These are phyloP conservation scores for Claviceps citrina DNA, from an alignment of 2,329 filamentous ascomycete genomes.

Conservation along the genomic window DNA sequence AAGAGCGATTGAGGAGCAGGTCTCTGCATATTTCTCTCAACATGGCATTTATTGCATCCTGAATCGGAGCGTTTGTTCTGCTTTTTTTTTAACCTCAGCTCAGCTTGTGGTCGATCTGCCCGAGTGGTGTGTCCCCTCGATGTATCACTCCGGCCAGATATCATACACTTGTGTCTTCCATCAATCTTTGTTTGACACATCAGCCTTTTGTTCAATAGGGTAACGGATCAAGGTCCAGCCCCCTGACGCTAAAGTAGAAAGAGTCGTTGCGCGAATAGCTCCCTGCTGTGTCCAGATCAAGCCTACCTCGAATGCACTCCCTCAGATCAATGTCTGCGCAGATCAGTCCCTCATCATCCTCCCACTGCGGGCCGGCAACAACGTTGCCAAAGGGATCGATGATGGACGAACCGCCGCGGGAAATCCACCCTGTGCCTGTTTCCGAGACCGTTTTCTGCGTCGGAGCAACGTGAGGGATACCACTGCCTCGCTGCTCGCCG, in stretches of 20 bases:
- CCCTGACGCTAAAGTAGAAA: conserved; percentile 44
- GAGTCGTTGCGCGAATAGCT: conserved; percentile 65
- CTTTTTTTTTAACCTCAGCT: too few relatives aligned
- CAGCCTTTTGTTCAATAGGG: conserved; percentile 30
- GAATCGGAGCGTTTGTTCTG: background rate
- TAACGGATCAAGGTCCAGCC: conserved; percentile 41
- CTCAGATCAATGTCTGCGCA: conserved; percentile 70
- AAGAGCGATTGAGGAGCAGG: conserved; percentile 11
- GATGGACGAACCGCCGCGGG: conserved; percentile 68
- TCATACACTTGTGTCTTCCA: too few relatives aligned
- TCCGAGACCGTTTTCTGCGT: background rate
- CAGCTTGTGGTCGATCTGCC: too few relatives aligned
- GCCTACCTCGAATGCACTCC: conserved; percentile 64
- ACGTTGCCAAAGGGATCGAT: conserved; percentile 67
- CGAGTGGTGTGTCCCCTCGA: background rate
- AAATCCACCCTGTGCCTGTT: conserved; percentile 33
- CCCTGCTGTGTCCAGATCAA: conserved; percentile 74
- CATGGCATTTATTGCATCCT: conserved; percentile 8
- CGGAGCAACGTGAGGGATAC: background rate
- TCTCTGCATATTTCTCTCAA: background rate
- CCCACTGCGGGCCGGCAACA: conserved; percentile 69
- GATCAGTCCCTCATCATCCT: conserved; percentile 53
- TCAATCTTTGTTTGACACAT: background rate
- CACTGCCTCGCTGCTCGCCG: conserved; percentile 6
- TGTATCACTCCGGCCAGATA: background rate